Conservation (phyloP, 345 rosid genomes). For the Pistacia vera region DNA sequence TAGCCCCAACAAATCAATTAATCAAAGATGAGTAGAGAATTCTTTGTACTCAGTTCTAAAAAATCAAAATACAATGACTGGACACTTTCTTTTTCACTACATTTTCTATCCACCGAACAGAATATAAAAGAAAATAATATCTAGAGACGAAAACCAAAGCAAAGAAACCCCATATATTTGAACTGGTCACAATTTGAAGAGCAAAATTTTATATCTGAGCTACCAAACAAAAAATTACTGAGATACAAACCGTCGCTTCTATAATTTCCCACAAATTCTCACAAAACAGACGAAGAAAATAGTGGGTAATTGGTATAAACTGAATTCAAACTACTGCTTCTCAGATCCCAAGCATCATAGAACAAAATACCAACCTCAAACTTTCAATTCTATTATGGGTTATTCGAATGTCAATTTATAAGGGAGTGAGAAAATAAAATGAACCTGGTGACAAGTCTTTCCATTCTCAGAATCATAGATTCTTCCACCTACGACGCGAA, state of each 20-base stretch:
- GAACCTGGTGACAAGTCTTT: constrained; percentile 83
- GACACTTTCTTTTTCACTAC: no score
- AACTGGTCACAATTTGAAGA: not conserved
- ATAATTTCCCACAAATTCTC: not conserved
- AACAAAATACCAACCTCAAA: not conserved
- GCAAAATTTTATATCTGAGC: not conserved
- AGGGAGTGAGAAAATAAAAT: not conserved
- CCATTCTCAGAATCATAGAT: constrained; percentile 62
- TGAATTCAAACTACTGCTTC: not conserved
- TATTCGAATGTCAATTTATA: not conserved
- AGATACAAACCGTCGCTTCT: not conserved
- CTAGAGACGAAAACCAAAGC: not conserved
- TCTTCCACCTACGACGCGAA: constrained; percentile 50
- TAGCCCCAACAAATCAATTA: no score
- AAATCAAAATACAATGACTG: no score
- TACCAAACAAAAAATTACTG: not conserved
- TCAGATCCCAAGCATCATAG: not conserved
- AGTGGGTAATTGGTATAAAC: not conserved
- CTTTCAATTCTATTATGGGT: not conserved
- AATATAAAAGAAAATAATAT: no score
- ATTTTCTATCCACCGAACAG: no score
- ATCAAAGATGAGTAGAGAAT: no score
- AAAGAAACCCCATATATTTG: not conserved
- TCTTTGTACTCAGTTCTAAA: no score
- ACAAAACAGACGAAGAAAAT: not conserved